Base-by-base conservation (phyloP, 805 yeast species). In the Teunomyces kruisii region DNA sequence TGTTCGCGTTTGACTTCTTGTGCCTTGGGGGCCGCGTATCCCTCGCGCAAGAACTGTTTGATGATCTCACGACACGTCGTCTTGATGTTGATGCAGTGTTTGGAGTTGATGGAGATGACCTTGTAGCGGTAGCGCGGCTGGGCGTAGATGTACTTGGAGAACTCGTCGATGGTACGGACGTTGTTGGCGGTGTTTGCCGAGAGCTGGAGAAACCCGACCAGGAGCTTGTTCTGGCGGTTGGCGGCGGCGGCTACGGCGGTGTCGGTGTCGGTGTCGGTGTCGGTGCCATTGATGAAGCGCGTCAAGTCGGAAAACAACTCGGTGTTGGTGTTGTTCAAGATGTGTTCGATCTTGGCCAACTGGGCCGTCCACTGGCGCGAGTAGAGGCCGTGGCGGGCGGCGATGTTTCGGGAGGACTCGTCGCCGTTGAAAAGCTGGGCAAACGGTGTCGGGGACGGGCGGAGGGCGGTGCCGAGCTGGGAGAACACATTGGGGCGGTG, bases 181-280 rank as follows among this genome's bases (percentile, higher is more conserved):
- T 71, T 72, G 49, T 70, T 71, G 29, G 75, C 74, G 9, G 65
- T 65, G 50, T 72, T 70, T 12, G 75, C 62, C 24, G 71, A 65
- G 41, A 72, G 52, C 47, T 59, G 68, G 14, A 72, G 54, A 43
- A 63, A 68, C 2, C 69, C 75, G 8, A 61, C 55, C 9, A 62
- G 61, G 6, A 70, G 47, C 45, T 64, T 62, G 12, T 28, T 42
- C 2, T 17, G 39, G 31, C n/a, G n/a, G n/a, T n/a, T n/a, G n/a
- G n/a, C n/a, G n/a, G n/a, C n/a, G n/a, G n/a, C n/a, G n/a, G n/a
- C n/a, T n/a, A n/a, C n/a, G 17, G 9, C 12, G 30, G 10, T 6
- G 24, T 17, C 10, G 39, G 36, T 48, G 52, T 49, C 6, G 22
- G 22, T 6, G 22, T 19, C 22, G 22, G 22, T 6, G 22, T n/a